These are phyloP conservation scores for Sechiopsis laciniata DNA, from an alignment of 306 rosid species.

Conservation along the genomic window DNA sequence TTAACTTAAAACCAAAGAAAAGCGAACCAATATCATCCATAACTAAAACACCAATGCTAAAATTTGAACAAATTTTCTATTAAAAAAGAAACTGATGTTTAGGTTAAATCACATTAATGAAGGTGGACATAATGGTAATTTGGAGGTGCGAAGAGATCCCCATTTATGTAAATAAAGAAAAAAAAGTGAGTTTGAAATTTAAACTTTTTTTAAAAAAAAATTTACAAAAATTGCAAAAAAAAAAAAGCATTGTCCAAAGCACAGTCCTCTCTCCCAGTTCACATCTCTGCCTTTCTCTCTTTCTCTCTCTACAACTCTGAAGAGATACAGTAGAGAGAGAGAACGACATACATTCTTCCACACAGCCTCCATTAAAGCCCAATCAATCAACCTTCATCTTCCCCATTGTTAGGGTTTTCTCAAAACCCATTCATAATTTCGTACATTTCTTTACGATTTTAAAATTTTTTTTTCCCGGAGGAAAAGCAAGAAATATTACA, in stretches of 20 bases:
- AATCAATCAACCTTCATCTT: slow-evolving; percentile 50
- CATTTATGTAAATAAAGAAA: not conserved
- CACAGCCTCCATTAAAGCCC: slow-evolving; percentile 29
- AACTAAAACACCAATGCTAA: no score
- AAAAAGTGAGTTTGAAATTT: slow-evolving; percentile 1
- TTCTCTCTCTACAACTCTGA: slow-evolving; percentile 29
- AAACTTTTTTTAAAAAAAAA: slow-evolving; percentile 3
- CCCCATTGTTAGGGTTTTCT: slow-evolving; percentile 71
- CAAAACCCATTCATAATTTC: slow-evolving; percentile 25
- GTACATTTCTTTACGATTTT: no score
- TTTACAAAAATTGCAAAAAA: no score
- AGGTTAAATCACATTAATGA: no score
- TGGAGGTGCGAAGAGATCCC: not conserved
- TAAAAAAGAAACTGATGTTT: no score
- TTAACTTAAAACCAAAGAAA: no score
- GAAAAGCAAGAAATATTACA: no score
- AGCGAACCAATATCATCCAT: no score
- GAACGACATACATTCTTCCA: slow-evolving; percentile 26
- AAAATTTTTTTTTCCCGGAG: no score
- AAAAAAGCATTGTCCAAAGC: slow-evolving; percentile 21
- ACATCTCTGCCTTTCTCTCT: slow-evolving; percentile 7
- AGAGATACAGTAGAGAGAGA: slow-evolving; percentile 24
- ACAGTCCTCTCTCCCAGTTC: slow-evolving; percentile 23
- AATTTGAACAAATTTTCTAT: no score
- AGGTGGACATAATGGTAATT: slow-evolving; percentile 21